A percentile compares a stretch with the other conserved stretches of the same genome.
phyloP scores from a whole-genome alignment of 305 asterid species.

The Fraxinus ornus region DNA sequence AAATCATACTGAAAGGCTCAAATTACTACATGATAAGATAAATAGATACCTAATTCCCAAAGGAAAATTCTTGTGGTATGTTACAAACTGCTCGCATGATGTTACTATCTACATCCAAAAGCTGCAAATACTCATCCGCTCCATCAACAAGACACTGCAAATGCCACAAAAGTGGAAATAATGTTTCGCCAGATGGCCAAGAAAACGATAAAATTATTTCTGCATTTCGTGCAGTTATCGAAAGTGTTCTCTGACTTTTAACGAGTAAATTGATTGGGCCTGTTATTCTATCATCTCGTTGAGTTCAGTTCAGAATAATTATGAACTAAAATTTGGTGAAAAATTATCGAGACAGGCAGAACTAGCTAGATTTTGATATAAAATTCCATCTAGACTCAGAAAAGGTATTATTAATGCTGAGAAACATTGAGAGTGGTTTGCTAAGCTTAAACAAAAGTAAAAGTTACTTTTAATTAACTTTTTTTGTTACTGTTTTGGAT shows the following conservation, averaged over 20 bases:
- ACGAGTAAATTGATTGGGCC: neutral
- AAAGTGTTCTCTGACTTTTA: neutral
- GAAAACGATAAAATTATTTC: neutral
- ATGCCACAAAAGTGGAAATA: neutral
- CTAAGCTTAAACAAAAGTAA: neutral
- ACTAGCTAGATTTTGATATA: neutral
- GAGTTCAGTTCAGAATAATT: neutral
- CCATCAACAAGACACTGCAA: slow-evolving; percentile 83
- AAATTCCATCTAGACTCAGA: neutral
- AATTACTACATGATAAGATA: neutral
- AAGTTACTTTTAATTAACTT: neutral
- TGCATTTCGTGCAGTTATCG: neutral
- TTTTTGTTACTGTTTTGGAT: neutral
- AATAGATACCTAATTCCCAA: slow-evolving; percentile 11
- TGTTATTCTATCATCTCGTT: neutral
- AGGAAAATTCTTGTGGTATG: too few species aligned
- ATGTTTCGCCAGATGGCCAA: neutral
- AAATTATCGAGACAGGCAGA: neutral
- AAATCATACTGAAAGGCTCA: neutral
- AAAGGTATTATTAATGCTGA: neutral
- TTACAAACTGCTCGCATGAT: too few species aligned
- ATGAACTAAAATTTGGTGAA: neutral
- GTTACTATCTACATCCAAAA: too few species aligned
- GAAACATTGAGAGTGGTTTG: neutral
- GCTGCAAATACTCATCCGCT: slow-evolving; percentile 91